These are phyloP conservation scores for Gastrodia elata DNA, from an alignment of 106 monocot species.

Conservation along the genomic window DNA sequence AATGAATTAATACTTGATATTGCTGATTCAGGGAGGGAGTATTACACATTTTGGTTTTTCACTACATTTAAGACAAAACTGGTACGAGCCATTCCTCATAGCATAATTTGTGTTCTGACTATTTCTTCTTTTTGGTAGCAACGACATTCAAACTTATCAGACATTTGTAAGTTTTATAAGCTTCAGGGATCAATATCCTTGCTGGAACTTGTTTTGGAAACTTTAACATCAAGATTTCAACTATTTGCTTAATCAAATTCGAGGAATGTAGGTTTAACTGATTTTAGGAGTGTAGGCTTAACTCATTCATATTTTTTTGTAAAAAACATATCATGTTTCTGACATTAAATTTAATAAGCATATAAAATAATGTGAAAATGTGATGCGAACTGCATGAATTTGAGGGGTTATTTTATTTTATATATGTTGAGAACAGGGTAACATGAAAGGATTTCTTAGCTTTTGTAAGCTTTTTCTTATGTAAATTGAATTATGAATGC, in stretches of 20 bases:
- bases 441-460: too few relatives aligned
- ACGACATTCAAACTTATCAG: background rate
- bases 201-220: background rate
- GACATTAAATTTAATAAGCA: background rate
- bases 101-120: background rate
- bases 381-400: background rate
- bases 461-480: too few relatives aligned
- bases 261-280: background rate
- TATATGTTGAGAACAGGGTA: too few relatives aligned
- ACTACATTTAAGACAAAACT: slow-evolving; percentile 54
- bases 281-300: background rate
- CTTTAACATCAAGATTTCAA: background rate
- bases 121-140: background rate
- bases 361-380: background rate
- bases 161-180: background rate
- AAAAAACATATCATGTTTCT: background rate
- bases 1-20: slow-evolving; percentile 89
- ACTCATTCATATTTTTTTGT: background rate
- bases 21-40: slow-evolving; percentile 88
- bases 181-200: background rate
- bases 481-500: too few relatives aligned
- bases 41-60: slow-evolving; percentile 99
- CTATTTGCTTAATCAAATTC: background rate
- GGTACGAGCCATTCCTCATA: slow-evolving; percentile 28
- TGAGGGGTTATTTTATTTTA: too few relatives aligned